A percentile compares a stretch with the other conserved stretches of the same genome.
Evolutionary conservation across 1,139 yeast genomes (phyloP).

Genomic region (Kazachstania sp.): DNA sequence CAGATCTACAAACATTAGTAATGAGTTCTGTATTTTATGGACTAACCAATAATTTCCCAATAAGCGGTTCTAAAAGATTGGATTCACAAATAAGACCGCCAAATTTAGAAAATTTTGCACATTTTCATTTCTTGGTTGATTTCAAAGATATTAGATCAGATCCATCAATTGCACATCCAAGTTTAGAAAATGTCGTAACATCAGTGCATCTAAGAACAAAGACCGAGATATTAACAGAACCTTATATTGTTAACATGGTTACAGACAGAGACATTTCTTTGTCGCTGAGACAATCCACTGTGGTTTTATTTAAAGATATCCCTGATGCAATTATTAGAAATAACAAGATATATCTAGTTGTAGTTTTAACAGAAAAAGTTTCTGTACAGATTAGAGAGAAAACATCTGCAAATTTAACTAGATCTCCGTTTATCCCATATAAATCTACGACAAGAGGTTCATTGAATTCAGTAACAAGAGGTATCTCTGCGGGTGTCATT

Average conservation of each 20-base stretch:
- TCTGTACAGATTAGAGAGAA: constrained; percentile 15
- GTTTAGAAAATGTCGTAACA: constrained; percentile 62
- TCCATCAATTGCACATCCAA: constrained; percentile 52
- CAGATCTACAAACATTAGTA: constrained; percentile 53
- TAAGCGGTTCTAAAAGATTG: constrained; percentile 33
- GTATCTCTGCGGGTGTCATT: constrained; percentile 83
- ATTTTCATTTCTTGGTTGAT: constrained; percentile 71
- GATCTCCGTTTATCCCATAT: constrained; percentile 20
- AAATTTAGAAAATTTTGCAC: constrained; percentile 31
- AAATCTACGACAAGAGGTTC: constrained; percentile 10
- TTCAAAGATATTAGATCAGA: constrained; percentile 61
- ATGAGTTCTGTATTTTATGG: constrained; percentile 64
- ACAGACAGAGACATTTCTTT: constrained; percentile 47
- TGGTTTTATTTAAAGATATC: constrained; percentile 71
- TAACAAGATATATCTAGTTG: constrained; percentile 59
- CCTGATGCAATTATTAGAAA: constrained; percentile 62
- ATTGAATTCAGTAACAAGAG: constrained; percentile 52
- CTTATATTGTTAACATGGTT: constrained; percentile 61
- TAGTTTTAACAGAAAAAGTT: constrained; percentile 56
- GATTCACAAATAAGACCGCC: constrained; percentile 9
- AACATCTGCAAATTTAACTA: constrained; percentile 5
- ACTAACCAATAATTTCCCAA: constrained; percentile 65
- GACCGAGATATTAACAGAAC: constrained; percentile 63
- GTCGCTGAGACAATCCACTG: constrained; percentile 58
- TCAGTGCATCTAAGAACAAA: constrained; percentile 64